Conservation (phyloP, 2,329 filamentous ascomycete genomes). For the Fusarium oligoseptatum region DNA sequence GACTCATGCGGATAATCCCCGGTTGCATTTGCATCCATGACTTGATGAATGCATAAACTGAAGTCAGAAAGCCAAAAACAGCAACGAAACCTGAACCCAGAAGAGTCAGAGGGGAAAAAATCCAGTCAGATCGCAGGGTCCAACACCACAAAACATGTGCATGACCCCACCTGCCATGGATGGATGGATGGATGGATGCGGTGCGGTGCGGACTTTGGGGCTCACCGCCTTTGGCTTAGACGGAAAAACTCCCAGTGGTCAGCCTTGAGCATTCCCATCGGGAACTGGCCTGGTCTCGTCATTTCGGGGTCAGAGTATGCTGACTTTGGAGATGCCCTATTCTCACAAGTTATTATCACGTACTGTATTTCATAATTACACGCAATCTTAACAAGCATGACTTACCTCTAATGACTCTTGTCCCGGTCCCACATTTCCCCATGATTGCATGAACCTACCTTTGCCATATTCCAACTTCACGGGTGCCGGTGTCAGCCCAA, state of each 20-base stretch:
- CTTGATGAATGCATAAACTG: neutral
- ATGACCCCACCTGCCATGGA: conserved; percentile 23
- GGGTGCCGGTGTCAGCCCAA: neutral
- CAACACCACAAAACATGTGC: conserved; percentile 26
- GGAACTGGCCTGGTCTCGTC: neutral
- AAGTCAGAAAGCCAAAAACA: conserved; percentile 8
- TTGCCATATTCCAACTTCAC: neutral
- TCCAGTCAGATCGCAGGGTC: conserved; percentile 44
- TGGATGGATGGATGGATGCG: neutral
- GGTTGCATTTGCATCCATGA: neutral
- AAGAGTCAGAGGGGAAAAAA: conserved; percentile 15
- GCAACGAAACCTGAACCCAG: conserved; percentile 12
- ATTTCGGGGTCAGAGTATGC: conserved; percentile 1
- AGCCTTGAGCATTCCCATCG: neutral
- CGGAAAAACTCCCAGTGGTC: conserved; percentile 25
- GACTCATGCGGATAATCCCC: neutral
- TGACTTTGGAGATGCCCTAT: neutral
- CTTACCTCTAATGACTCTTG: neutral
- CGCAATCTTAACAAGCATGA: neutral
- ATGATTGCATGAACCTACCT: neutral
- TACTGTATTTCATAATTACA: neutral
- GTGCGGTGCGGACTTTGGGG: neutral
- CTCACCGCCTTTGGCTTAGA: conserved; percentile 42
- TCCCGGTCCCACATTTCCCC: neutral
- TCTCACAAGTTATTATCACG: neutral